Conservation (phyloP, 352 stramenopile species). For the Phytophthora tentaculata region DNA sequence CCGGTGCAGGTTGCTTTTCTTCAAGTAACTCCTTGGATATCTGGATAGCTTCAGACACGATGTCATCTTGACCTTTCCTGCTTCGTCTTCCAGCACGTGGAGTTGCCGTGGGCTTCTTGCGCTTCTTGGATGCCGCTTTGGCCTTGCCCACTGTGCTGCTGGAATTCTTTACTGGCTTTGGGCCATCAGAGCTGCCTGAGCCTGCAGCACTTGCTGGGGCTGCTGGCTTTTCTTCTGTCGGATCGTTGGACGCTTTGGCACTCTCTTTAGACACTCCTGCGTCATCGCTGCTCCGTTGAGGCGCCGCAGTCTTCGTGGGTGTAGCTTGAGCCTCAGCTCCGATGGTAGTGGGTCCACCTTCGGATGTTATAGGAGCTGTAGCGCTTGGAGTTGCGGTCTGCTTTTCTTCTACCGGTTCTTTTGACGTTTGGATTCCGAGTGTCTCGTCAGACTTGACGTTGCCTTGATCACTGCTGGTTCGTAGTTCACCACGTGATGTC, state of each 20-base stretch:
- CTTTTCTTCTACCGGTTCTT: background rate
- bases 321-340: no score
- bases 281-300: no score
- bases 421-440: constrained; percentile 39
- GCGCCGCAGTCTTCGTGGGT: no score
- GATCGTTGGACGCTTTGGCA: no score
- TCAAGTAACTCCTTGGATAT: background rate
- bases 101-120: constrained; percentile 26
- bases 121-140: constrained; percentile 20
- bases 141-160: constrained; percentile 1
- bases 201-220: no score
- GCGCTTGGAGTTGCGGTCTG: background rate
- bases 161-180: background rate
- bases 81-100: constrained; percentile 18
- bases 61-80: constrained; percentile 14
- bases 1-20: background rate
- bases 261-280: no score
- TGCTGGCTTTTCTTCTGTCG: no score
- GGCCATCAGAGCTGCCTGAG: no score
- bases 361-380: no score
- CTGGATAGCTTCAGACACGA: constrained; percentile 31
- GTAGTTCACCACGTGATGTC: background rate
- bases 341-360: no score
- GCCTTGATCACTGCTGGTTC: constrained; percentile 13
- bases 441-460: constrained; percentile 39